Evolutionary conservation across 768 basidiomycete genomes (phyloP), one percentile per base, ranked within the genome.

Genomic region (Baorangia bicolor): DNA sequence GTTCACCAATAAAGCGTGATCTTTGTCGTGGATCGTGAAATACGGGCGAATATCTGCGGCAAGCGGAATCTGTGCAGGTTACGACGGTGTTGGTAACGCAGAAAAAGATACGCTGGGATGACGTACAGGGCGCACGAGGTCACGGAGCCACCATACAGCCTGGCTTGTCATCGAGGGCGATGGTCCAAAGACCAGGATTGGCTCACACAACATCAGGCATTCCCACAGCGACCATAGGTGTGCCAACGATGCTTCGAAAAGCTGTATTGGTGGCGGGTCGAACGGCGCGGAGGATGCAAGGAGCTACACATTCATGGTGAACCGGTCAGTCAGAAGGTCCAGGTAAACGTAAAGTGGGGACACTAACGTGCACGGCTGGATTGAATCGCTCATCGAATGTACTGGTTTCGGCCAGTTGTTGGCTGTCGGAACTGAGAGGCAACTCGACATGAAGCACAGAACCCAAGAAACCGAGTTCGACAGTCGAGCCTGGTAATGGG

Each of bases 11-110:
- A 79, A 65, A 4, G 79, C 62, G 59, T 88, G 85, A 56, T 97
- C 94, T n/a, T 81, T 81, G 64, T 98, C 96, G 68, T 98, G 96
- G 63, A 99, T 94, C 16, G 96, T 97, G 61, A 98, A 90, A 70
- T 96, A 99, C 0, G 96, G 96, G 10, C 96, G 82, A 63, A 92
- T 84, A 65, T 99, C 95, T 2, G 84, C 84, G 0, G 87, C 83
- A 9, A 92, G 77, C 4, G 94, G 92, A 30, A 96, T 86, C 92
- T 94, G 56, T 40, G 35, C 10, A 37, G 7, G 49, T 35, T 55
- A 28, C 21, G 34, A 34, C n/a, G 13, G 43, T 28, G 40, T 49
- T 34, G n/a, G 51, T 25, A 27, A 14, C 30, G 7, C 25, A 49
- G 7, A 23, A 43, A 21, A 13, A 33, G 8, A 28, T 2, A 23